These are phyloP conservation scores for Phalaenopsis aphrodite DNA, from an alignment of 106 monocot species.

Conservation along the genomic window DNA sequence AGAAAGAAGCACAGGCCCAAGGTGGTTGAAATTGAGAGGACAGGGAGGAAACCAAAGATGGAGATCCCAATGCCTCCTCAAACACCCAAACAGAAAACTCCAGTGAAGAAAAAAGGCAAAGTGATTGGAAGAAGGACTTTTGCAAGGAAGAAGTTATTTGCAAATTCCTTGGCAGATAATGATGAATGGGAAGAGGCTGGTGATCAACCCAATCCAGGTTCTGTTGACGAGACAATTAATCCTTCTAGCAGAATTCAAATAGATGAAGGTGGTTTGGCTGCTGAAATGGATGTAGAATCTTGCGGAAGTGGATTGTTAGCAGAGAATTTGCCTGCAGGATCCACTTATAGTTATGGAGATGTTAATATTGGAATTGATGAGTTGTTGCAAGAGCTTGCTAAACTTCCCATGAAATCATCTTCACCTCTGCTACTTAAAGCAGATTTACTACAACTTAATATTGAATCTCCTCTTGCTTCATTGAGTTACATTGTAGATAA, in stretches of 20 bases:
- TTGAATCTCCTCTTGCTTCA: background rate
- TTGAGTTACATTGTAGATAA: constrained; percentile 8
- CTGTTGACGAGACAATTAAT: background rate
- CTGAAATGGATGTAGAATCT: background rate
- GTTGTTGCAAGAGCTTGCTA: background rate
- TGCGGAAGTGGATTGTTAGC: background rate
- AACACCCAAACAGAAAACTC: background rate
- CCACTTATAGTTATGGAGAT: background rate
- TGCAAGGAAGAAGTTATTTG: constrained; percentile 23
- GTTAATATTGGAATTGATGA: constrained; percentile 7
- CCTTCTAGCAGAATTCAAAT: background rate
- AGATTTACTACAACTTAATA: constrained; percentile 1
- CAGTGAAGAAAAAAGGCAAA: constrained; percentile 6
- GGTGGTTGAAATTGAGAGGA: constrained; percentile 27
- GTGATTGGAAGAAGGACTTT: constrained; percentile 18
- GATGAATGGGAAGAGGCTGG: constrained; percentile 5
- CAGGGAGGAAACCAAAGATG: constrained; percentile 19
- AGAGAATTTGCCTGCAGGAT: background rate
- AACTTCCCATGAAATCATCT: background rate
- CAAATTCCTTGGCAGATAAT: constrained; percentile 1
- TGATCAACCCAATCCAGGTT: constrained; percentile 4
- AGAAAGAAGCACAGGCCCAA: constrained; percentile 4
- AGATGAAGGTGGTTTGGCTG: background rate
- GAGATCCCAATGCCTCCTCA: constrained; percentile 10
- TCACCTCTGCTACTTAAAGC: constrained; percentile 5